A percentile compares a stretch with the other conserved stretches of the same genome.
Conservation (phyloP, 2,329 filamentous ascomycete genomes). For the Neopestalotiopsis rosae region DNA sequence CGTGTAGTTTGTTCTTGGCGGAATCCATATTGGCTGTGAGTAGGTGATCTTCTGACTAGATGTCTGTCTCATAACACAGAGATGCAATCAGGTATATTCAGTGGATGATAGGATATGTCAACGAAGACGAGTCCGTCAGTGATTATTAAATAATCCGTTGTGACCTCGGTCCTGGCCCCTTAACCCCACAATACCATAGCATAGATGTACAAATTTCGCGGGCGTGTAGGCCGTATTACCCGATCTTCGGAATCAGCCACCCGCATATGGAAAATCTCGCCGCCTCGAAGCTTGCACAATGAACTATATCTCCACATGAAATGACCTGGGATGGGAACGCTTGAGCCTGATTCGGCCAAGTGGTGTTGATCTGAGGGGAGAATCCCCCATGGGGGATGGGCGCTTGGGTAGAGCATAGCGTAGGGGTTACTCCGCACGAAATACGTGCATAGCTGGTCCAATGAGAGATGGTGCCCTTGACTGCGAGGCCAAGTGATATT, state of each 20-base stretch:
- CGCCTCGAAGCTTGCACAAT: background rate
- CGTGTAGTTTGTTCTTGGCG: background rate
- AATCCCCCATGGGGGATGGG: too few species aligned
- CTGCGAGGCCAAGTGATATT: too few species aligned
- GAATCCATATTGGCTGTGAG: background rate
- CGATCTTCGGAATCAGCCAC: background rate
- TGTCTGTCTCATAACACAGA: background rate
- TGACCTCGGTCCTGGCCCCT: background rate
- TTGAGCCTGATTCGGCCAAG: too few species aligned
- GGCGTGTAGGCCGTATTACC: too few species aligned
- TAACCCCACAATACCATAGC: background rate
- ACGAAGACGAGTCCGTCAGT: background rate
- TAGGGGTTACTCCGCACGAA: too few species aligned
- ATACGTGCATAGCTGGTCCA: too few species aligned
- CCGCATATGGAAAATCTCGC: conserved; percentile 2
- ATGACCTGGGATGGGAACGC: too few species aligned
- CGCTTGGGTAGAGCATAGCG: too few species aligned
- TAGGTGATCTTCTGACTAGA: background rate
- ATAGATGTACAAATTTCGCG: too few species aligned
- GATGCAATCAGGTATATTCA: background rate
- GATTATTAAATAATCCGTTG: background rate
- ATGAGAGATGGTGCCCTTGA: too few species aligned
- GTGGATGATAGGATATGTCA: background rate
- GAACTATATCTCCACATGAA: too few species aligned
- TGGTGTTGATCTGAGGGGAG: too few species aligned